Percentiles rank a stretch among this genome's conserved stretches.
These are phyloP conservation scores for Aleurites moluccanus DNA, from an alignment of 441 rosid species.

Conservation along the genomic window DNA sequence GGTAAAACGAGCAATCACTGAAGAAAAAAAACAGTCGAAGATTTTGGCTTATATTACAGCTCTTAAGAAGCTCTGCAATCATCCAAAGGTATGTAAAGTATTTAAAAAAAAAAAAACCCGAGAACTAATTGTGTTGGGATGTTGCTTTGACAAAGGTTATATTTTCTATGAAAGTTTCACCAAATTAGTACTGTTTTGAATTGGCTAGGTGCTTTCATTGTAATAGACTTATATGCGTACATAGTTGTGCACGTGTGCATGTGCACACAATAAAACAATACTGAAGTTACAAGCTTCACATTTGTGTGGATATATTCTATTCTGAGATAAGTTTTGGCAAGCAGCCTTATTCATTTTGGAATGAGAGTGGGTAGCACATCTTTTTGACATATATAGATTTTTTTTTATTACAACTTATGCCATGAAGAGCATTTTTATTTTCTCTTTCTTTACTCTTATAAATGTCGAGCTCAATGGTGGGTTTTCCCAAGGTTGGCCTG, in stretches of 20 bases:
- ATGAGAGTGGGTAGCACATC: background rate
- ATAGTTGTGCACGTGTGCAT: background rate
- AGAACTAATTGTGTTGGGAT: slow-evolving; percentile 17
- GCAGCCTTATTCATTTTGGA: background rate
- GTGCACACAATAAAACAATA: background rate
- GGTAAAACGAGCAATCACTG: slow-evolving; percentile 84
- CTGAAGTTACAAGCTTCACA: background rate
- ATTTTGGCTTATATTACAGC: slow-evolving; percentile 97
- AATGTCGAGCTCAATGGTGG: background rate
- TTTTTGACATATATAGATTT: background rate
- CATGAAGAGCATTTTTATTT: background rate
- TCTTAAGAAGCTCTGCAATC: slow-evolving; percentile 99
- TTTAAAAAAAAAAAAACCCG: background rate
- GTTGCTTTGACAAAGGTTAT: slow-evolving; percentile 4
- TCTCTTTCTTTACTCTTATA: background rate
- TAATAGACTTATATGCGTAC: background rate
- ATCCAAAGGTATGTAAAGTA: slow-evolving; percentile 72
- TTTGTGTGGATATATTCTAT: background rate
- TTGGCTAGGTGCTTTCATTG: background rate
- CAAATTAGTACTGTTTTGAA: background rate
- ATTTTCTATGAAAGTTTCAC: background rate
- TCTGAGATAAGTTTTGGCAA: background rate
- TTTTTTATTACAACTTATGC: background rate
- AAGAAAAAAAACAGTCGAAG: slow-evolving; percentile 77
- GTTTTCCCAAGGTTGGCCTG: background rate